phyloP scores from a whole-genome alignment of 73 alveolate species.

The Paramecium tetraurelia region DNA sequence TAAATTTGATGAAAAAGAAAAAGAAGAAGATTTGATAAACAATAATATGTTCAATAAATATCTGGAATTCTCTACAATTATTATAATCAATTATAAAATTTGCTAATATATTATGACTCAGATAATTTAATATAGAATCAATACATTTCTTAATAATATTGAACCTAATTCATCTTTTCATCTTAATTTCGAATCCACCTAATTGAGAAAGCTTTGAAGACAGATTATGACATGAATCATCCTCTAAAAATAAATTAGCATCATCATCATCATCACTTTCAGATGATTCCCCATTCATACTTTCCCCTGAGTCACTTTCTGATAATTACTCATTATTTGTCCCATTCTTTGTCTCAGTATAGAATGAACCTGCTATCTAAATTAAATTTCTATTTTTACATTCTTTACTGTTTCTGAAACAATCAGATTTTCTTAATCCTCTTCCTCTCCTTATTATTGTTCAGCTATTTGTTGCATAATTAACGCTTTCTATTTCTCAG shows the following conservation, averaged over 20 bases:
- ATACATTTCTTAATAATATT: not conserved
- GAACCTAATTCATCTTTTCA: not conserved
- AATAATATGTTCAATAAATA: not conserved
- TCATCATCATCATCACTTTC: not conserved
- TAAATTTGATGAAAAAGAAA: not conserved
- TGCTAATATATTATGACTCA: not conserved
- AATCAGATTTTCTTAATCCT: not conserved
- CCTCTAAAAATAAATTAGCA: not conserved
- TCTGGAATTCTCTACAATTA: not conserved
- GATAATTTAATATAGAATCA: not conserved
- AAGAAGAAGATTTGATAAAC: not conserved
- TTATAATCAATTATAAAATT: not conserved
- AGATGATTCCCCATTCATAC: slow-evolving; percentile 4
- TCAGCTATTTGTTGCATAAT: not conserved
- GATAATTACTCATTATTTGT: not conserved
- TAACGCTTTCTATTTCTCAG: not conserved
- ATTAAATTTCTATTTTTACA: not conserved
- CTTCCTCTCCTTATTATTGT: not conserved
- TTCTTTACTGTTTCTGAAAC: slow-evolving; percentile 27
- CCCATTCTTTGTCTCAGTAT: slow-evolving; percentile 1
- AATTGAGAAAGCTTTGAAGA: not conserved
- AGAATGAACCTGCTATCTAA: not conserved
- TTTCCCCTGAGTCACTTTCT: slow-evolving; percentile 14
- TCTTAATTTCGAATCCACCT: not conserved
- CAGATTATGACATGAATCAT: not conserved